Evolutionary conservation across 2,329 filamentous ascomycete species (phyloP).

Genomic region (Colletotrichum incanum): DNA sequence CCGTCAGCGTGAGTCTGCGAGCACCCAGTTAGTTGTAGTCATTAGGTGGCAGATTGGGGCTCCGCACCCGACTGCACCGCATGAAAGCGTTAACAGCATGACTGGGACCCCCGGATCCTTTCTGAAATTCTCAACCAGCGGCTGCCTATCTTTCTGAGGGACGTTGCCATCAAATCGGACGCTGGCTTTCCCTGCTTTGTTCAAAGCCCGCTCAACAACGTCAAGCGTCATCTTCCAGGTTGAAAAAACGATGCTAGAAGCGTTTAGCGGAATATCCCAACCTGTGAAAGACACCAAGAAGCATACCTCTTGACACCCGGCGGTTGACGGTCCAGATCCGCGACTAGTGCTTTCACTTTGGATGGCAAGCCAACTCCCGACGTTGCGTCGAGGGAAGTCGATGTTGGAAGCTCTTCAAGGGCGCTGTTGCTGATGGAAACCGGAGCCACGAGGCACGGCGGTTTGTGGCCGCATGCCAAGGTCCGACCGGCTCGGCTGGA

Average conservation of each 20-base stretch:
- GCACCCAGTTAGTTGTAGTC: background rate
- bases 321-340: background rate
- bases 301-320: background rate
- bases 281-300: background rate
- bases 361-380: background rate
- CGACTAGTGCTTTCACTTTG: background rate
- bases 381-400: too few species aligned
- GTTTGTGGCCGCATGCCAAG: background rate
- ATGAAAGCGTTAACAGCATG: conserved; percentile 65
- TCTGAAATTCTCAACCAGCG: conserved; percentile 58
- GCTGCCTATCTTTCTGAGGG: conserved; percentile 57
- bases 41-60: background rate
- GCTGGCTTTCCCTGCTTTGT: conserved; percentile 1
- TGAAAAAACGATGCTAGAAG: background rate
- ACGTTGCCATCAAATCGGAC: conserved; percentile 65
- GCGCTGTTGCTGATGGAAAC: background rate
- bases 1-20: conserved; percentile 62
- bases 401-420: background rate
- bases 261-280: background rate
- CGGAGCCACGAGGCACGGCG: background rate
- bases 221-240: background rate
- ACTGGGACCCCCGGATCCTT: conserved; percentile 56
- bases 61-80: conserved; percentile 66
- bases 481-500: background rate
- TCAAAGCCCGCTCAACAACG: background rate